Base-by-base conservation (phyloP, 2,329 filamentous ascomycete genomes). In the Venturia carpophila region DNA sequence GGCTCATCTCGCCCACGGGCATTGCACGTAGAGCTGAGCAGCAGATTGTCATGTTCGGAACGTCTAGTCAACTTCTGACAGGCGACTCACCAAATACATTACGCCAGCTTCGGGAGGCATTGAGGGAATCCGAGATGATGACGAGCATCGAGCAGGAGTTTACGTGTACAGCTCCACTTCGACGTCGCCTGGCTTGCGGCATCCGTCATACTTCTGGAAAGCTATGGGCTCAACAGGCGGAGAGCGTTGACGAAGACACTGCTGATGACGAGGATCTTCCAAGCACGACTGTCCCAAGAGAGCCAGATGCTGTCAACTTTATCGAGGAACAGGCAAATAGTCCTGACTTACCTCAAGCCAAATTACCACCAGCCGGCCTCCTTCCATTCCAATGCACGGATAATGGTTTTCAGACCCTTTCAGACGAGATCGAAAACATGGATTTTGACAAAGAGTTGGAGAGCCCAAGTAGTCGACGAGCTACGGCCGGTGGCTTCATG, bases 1-100 rank as follows among this genome's bases (percentile, higher is more conserved):
- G 75, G 67, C 65, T 77, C 6, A 71, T 77, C 15, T 76, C 74
- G 15, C 75, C 75, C 15, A 64, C 69, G 1, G 73, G 74, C 24
- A 74, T 74, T 13, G 60, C 69, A 5, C 49, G 67, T 41, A 68
- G 70, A 42, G 24, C 75, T 56, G 68, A 70, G 52, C 68, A 68
- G 41, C 75, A 77, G 66, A 72, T 76, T 30, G 63, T 77, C 10
- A 68, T 77, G 1, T 77, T 77, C 62, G 75, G 75, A 19, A 77
- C 75, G 17, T 76, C 75, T 2, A 77, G 75, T 66, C 75, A 77
- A 65, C 69, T 77, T 34, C 74, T 71, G 19, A 69, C 72, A 1
- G 74, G 76, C 39, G 74, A 75, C 58, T 76, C 75, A 4, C 75
- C 75, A 1, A 70, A 70, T 1, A 71, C 71, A 34, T 68, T 77